A percentile compares a stretch with the other conserved stretches of the same genome.
These are phyloP conservation scores for Gossypium schwendimanii DNA, from an alignment of 441 rosid genomes.

Conservation along the genomic window DNA sequence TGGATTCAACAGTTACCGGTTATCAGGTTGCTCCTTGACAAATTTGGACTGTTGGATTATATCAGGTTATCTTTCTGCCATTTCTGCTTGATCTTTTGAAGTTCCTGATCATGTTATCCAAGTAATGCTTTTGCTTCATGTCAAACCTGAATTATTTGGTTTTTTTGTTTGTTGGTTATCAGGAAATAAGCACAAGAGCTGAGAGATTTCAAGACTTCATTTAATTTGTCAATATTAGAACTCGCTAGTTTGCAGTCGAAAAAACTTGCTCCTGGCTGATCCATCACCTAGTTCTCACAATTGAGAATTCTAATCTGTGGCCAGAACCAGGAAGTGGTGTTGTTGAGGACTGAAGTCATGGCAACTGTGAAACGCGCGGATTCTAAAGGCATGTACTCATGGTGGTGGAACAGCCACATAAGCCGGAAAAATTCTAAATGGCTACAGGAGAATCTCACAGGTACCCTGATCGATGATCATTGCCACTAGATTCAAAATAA, in stretches of 20 bases:
- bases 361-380: constrained; percentile 36
- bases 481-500: not conserved
- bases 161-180: constrained; percentile 8
- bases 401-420: constrained; percentile 99
- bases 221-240: not conserved
- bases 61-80: constrained; percentile 24
- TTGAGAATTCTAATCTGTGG: not conserved
- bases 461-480: constrained; percentile 25
- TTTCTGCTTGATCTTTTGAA: constrained; percentile 3
- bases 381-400: constrained; percentile 61
- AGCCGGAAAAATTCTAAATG: constrained; percentile 92
- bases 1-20: constrained; percentile 12
- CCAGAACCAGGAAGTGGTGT: constrained; percentile 8
- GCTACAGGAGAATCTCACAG: constrained; percentile 95
- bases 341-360: constrained; percentile 45
- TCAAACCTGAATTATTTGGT: constrained; percentile 12
- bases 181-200: constrained; percentile 13
- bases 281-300: constrained; percentile 7
- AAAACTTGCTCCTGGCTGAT: constrained; percentile 9
- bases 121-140: not conserved
- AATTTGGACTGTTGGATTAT: constrained; percentile 14
- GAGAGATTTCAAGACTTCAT: not conserved
- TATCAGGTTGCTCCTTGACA: not conserved
- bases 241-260: not conserved
- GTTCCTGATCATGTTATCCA: constrained; percentile 16